Conservation (phyloP, 129 eudicot genomes). For the Tanacetum coccineum region DNA sequence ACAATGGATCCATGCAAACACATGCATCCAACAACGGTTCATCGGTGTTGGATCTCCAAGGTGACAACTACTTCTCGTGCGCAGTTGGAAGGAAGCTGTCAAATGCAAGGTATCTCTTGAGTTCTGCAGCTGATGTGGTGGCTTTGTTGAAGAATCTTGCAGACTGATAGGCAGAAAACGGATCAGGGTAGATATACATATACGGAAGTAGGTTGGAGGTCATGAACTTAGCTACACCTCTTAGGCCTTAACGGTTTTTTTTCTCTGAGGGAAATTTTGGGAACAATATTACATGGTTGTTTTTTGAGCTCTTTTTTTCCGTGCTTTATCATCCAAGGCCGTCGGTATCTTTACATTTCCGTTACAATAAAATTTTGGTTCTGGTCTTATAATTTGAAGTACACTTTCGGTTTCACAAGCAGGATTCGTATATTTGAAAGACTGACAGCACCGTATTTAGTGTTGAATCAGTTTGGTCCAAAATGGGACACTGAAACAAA, state of each 20-base stretch:
- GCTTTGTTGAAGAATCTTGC: constrained; percentile 54
- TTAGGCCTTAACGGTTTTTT: not conserved
- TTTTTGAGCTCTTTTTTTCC: constrained; percentile 1
- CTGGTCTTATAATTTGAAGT: no score
- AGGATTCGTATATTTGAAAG: no score
- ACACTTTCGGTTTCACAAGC: no score
- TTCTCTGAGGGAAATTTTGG: not conserved
- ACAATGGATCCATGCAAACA: constrained; percentile 36
- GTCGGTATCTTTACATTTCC: not conserved
- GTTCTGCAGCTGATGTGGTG: constrained; percentile 72
- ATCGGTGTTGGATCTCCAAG: constrained; percentile 71
- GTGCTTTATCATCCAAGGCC: constrained; percentile 7
- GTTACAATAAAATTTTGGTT: not conserved
- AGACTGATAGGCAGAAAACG: constrained; percentile 2
- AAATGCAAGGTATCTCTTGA: constrained; percentile 61
- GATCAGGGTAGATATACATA: not conserved
- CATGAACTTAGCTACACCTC: no score
- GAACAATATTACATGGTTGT: constrained; percentile 7
- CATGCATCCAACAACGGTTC: constrained; percentile 43
- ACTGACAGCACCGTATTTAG: no score
- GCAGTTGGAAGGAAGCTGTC: constrained; percentile 76
- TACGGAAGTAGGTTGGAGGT: no score
- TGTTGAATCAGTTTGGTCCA: no score
- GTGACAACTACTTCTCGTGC: constrained; percentile 83
- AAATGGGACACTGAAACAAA: no score